These are phyloP conservation scores for Pseudomonodictys pantanalensis DNA, from an alignment of 495 filamentous ascomycete species.

Conservation along the genomic window DNA sequence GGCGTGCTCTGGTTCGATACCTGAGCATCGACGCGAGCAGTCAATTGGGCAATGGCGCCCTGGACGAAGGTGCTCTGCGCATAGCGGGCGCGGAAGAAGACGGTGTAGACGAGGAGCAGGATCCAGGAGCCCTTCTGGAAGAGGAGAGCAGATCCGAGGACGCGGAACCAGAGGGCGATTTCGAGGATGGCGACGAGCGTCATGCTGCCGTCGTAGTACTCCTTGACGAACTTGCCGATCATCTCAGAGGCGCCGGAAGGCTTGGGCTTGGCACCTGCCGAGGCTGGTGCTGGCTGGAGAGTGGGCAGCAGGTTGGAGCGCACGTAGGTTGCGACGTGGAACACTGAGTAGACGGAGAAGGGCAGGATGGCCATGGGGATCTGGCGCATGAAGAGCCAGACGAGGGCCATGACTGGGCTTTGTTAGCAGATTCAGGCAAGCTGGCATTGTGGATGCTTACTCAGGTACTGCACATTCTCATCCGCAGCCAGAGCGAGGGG, in stretches of 20 bases:
- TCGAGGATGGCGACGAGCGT: slow-evolving; percentile 47
- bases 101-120: slow-evolving; percentile 76
- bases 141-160: slow-evolving; percentile 72
- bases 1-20: slow-evolving; percentile 84
- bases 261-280: slow-evolving; percentile 59
- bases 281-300: slow-evolving; percentile 44
- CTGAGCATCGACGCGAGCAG: slow-evolving; percentile 72
- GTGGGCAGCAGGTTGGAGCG: slow-evolving; percentile 69
- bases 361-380: slow-evolving; percentile 86
- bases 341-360: slow-evolving; percentile 94
- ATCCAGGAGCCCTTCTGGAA: slow-evolving; percentile 91
- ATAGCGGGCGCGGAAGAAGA: slow-evolving; percentile 86
- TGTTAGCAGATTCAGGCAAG: slow-evolving; percentile 4
- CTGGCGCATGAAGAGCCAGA: slow-evolving; percentile 92
- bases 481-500: slow-evolving; percentile 66
- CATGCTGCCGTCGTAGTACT: slow-evolving; percentile 80
- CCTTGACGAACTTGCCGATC: slow-evolving; percentile 91
- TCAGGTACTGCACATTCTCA: slow-evolving; percentile 96
- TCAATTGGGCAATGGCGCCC: slow-evolving; percentile 68
- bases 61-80: slow-evolving; percentile 90
- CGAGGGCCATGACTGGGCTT: slow-evolving; percentile 77
- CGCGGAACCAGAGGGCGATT: slow-evolving; percentile 71
- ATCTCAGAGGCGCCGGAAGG: slow-evolving; percentile 62
- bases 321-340: slow-evolving; percentile 89
- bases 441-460: slow-evolving; percentile 53